Evolutionary conservation across 352 stramenopile species (phyloP), one percentile per base, ranked within the genome.

Genomic region (Paralagenidium karlingii): DNA sequence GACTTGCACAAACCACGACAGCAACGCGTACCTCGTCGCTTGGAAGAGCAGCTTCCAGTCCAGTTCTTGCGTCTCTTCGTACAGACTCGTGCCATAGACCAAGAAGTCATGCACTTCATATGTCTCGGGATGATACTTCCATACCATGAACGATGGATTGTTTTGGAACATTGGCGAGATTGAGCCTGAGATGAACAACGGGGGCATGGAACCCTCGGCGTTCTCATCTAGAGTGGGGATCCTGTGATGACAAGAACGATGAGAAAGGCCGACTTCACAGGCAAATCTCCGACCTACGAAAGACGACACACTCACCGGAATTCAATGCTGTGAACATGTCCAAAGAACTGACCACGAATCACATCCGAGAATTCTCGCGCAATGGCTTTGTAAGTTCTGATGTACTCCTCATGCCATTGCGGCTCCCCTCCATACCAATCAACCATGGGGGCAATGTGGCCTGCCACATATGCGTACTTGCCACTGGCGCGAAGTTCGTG

Each of bases 261-360:
- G 84, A 94, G 22, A 96, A 58, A n/a, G n/a, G n/a, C n/a, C n/a
- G n/a, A n/a, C n/a, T n/a, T n/a, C n/a, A n/a, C n/a, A n/a, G n/a
- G n/a, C n/a, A n/a, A n/a, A n/a, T n/a, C n/a, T n/a, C n/a, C n/a
- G 30, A 36, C 8, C 3, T 7, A 3, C 7, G 7, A 22, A 7
- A 3, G 7, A 8, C 7, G 30, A 7, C 22, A 36, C 22, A 8
- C 88, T 79, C 49, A 95, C 91, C 88, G 81, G 50, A 95, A 93
- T 62, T 97, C 88, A 48, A 96, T 64, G 15, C 68, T 84, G 58
- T 97, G 88, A 3, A 96, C 63, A 58, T 97, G 88, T 3, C 84
- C 88, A 65, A 93, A 97, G 29, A 96, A 54, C 51, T 91, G 74
- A 2, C 66, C 63, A 49, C 95, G 84, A 30, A 95, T 61, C 33